These are phyloP conservation scores for Alternaria burnsii DNA, from an alignment of 2,329 filamentous ascomycete species.

Conservation along the genomic window DNA sequence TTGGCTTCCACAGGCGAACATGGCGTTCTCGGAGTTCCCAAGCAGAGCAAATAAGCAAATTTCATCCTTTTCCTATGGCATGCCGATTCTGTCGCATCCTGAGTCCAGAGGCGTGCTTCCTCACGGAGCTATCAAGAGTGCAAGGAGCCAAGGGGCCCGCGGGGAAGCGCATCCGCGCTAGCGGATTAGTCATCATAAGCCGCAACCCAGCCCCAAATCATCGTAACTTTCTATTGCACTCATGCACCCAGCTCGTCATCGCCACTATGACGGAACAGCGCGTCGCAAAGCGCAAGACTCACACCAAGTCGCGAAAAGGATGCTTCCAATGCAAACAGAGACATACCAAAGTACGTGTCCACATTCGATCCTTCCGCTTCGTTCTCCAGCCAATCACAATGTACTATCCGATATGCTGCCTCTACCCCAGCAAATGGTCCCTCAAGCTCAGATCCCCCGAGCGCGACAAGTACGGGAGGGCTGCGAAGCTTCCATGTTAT, in stretches of 20 bases:
- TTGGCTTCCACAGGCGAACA: not conserved
- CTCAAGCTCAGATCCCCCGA: not conserved
- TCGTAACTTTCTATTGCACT: slow-evolving; percentile 3
- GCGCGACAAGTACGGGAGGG: not conserved
- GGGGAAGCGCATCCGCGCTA: not conserved
- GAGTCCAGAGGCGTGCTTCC: not conserved
- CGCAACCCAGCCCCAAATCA: not conserved
- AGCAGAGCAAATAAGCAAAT: not conserved
- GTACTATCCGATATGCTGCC: slow-evolving; percentile 1
- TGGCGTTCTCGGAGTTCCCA: not conserved
- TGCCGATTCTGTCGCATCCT: not conserved
- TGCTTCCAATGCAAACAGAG: slow-evolving; percentile 45
- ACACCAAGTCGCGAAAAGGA: slow-evolving; percentile 44
- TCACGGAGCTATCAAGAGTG: not conserved
- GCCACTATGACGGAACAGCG: slow-evolving; percentile 28
- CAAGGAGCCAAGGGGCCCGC: not conserved
- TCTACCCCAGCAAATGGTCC: not conserved
- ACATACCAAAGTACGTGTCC: slow-evolving; percentile 41
- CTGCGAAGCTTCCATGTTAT: not conserved
- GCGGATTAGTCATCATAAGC: slow-evolving; percentile 6
- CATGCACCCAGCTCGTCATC: not conserved
- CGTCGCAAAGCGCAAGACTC: slow-evolving; percentile 42
- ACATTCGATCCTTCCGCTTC: not conserved
- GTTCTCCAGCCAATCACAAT: slow-evolving; percentile 18
- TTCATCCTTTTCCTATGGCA: not conserved